Percentiles rank a stretch among this genome's conserved stretches.
Conservation (phyloP, 2,329 filamentous ascomycete species). For the Calcarisporium arbuscula region DNA sequence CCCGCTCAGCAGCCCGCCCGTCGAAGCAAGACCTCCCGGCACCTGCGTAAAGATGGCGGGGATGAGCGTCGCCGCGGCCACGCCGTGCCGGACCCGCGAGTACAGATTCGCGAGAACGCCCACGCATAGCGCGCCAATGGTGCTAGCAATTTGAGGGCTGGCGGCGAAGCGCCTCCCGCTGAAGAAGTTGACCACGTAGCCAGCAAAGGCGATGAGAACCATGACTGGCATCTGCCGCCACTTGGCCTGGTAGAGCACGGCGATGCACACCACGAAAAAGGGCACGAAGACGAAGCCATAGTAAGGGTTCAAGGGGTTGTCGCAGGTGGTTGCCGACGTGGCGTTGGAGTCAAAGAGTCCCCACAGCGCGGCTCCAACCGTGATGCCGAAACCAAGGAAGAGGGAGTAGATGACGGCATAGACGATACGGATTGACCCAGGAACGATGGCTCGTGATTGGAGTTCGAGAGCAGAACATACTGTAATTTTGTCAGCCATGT, state of each 20-base stretch:
- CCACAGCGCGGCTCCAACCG: slow-evolving; percentile 58
- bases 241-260: slow-evolving; percentile 74
- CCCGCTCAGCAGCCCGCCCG: slow-evolving; percentile 39
- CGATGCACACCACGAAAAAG: slow-evolving; percentile 65
- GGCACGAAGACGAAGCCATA: slow-evolving; percentile 66
- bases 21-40: slow-evolving; percentile 40
- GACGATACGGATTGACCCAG: slow-evolving; percentile 67
- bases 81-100: slow-evolving; percentile 51
- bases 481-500: no score
- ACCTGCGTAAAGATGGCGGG: slow-evolving; percentile 44
- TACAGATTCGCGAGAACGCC: slow-evolving; percentile 74
- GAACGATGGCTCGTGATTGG: slow-evolving; percentile 62
- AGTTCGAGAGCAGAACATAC: slow-evolving; percentile 52
- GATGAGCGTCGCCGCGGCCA: slow-evolving; percentile 39
- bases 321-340: slow-evolving; percentile 36
- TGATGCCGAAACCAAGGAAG: slow-evolving; percentile 67
- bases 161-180: slow-evolving; percentile 57
- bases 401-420: slow-evolving; percentile 70
- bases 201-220: slow-evolving; percentile 64
- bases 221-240: slow-evolving; percentile 76
- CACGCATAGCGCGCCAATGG: slow-evolving; percentile 68
- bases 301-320: slow-evolving; percentile 33
- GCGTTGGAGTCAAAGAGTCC: slow-evolving; percentile 53
- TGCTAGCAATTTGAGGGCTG: slow-evolving; percentile 70
- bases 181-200: slow-evolving; percentile 74